Evolutionary conservation across 192 early-diverging fungal genomes (phyloP).

Genomic region (Podila minutissima): DNA sequence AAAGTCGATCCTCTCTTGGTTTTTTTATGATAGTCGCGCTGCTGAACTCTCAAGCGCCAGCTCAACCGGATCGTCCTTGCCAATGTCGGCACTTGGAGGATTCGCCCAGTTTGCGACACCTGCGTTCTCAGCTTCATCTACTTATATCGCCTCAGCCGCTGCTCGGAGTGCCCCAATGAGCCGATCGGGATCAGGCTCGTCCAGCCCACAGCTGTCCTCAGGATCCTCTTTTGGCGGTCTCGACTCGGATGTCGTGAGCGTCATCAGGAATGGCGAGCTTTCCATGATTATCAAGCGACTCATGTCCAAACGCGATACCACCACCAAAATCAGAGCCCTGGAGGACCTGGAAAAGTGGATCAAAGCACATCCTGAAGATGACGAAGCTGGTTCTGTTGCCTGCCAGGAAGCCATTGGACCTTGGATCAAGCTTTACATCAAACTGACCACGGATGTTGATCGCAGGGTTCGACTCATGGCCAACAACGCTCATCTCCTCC

Average conservation of each 20-base stretch:
- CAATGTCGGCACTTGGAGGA: conserved; percentile 63
- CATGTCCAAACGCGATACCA: conserved; percentile 83
- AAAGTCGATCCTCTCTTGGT: conserved; percentile 38
- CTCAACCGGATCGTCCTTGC: conserved; percentile 54
- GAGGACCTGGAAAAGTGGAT: conserved; percentile 82
- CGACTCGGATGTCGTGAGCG: conserved; percentile 52
- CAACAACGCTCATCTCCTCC: conserved; percentile 68
- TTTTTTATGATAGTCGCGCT: conserved; percentile 60
- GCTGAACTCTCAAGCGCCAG: conserved; percentile 61
- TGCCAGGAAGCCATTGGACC: conserved; percentile 41
- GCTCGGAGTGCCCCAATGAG: conserved; percentile 26
- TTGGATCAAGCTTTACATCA: conserved; percentile 72
- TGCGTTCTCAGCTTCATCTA: conserved; percentile 21
- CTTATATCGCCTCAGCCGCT: conserved; percentile 39
- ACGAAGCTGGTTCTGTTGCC: conserved; percentile 61
- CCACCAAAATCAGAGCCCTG: conserved; percentile 87
- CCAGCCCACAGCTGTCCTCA: conserved; percentile 10
- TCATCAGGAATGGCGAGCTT: conserved; percentile 65
- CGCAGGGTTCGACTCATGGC: conserved; percentile 82
- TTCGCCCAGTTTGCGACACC: conserved; percentile 76
- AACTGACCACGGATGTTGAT: conserved; percentile 80
- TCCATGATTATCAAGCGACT: conserved; percentile 86
- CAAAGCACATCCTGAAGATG: conserved; percentile 48
- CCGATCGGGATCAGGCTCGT: conserved; percentile 28
- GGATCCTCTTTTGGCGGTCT: conserved; percentile 25